These are phyloP conservation scores for Colletotrichum endophyticum DNA, from an alignment of 2,329 filamentous ascomycete species.

Conservation along the genomic window DNA sequence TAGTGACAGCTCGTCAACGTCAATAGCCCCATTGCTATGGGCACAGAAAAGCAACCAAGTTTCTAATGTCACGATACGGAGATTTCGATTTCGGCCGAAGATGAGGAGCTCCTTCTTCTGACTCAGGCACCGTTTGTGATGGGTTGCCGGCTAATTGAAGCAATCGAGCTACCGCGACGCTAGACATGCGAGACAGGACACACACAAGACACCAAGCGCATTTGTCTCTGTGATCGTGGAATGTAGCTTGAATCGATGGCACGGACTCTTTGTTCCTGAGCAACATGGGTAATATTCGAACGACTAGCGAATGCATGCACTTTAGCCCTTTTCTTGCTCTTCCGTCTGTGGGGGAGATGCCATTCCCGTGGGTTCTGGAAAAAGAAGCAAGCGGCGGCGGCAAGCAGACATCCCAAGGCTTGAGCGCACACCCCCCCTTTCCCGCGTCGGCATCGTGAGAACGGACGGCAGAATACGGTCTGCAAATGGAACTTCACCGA, in stretches of 20 bases:
- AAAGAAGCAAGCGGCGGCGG: neutral
- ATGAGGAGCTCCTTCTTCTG: neutral
- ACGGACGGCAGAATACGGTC: neutral
- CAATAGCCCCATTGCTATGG: neutral
- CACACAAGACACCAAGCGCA: neutral
- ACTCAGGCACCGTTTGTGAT: neutral
- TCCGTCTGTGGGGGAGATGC: neutral
- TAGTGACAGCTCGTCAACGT: slow-evolving; percentile 1
- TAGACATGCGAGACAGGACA: neutral
- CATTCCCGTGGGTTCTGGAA: neutral
- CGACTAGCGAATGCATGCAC: neutral
- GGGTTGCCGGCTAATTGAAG: neutral
- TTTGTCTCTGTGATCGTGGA: neutral
- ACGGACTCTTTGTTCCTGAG: slow-evolving; percentile 8
- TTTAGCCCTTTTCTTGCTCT: slow-evolving; percentile 1
- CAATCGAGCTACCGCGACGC: neutral
- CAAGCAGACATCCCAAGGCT: neutral
- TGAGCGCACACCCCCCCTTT: neutral
- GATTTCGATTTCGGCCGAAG: neutral
- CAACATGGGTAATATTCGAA: neutral
- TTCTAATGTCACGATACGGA: neutral
- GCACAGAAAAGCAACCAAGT: neutral
- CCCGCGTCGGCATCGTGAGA: neutral
- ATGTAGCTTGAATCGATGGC: neutral
- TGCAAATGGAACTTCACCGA: neutral